A percentile compares a stretch with the other conserved stretches of the same genome.
These are phyloP conservation scores for Hymenochaete sp. DNA, from an alignment of 1,284 basidiomycete genomes.

Conservation along the genomic window DNA sequence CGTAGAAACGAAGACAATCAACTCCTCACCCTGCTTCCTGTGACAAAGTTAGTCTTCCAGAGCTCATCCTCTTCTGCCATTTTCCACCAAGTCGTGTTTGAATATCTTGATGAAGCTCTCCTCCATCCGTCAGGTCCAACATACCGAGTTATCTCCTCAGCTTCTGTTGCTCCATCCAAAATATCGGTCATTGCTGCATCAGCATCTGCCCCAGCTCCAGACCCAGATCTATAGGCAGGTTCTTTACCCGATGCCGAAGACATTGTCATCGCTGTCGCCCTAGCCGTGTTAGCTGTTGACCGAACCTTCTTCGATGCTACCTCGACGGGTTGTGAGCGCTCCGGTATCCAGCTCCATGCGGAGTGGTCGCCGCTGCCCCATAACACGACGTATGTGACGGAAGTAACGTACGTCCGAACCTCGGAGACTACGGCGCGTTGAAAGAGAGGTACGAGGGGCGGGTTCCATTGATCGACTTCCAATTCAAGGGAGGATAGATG, in stretches of 20 bases:
- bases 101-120: no score
- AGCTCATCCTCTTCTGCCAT: no score
- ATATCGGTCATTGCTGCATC: neutral
- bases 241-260: neutral
- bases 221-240: neutral
- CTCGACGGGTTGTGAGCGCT: conserved; percentile 9
- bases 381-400: conserved; percentile 7
- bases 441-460: neutral
- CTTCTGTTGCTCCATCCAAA: no score
- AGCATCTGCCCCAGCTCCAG: neutral
- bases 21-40: no score
- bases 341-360: conserved; percentile 10
- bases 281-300: no score
- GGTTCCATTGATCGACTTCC: conserved; percentile 13
- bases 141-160: conserved; percentile 1
- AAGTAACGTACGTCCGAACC: conserved; percentile 6
- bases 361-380: conserved; percentile 8
- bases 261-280: neutral
- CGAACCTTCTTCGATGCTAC: neutral
- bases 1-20: no score
- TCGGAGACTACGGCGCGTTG: conserved; percentile 12
- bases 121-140: conserved; percentile 8
- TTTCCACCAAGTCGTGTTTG: no score
- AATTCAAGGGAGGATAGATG: conserved; percentile 8
- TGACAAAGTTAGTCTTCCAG: no score